Evolutionary conservation across 1,284 basidiomycete genomes (phyloP).

Genomic region (Cryptococcus sp.): DNA sequence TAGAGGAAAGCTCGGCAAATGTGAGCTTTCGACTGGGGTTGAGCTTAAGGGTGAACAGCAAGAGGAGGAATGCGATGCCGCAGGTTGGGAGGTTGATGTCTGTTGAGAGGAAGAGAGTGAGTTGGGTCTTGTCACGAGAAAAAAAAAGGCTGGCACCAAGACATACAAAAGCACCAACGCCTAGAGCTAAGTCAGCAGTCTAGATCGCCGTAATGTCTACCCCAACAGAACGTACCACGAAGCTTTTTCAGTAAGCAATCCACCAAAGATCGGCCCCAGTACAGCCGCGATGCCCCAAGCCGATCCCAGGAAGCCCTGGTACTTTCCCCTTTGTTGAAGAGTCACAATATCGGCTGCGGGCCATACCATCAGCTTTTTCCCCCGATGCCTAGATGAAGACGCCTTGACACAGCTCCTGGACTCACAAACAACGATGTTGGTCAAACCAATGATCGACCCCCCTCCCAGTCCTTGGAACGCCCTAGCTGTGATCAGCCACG

Average conservation of each 20-base stretch:
- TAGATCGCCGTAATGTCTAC: constrained; percentile 1
- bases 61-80: constrained; percentile 60
- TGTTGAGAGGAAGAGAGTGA: neutral
- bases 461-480: constrained; percentile 43
- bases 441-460: constrained; percentile 39
- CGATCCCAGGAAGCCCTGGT: constrained; percentile 48
- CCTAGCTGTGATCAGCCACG: constrained; percentile 37
- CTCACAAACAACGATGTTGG: constrained; percentile 26
- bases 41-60: constrained; percentile 79
- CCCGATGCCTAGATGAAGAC: neutral
- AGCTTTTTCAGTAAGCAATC: constrained; percentile 30
- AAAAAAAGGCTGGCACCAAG: neutral
- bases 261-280: constrained; percentile 51
- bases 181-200: constrained; percentile 19
- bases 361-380: neutral
- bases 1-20: constrained; percentile 25
- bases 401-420: neutral
- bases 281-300: constrained; percentile 51
- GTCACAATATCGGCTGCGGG: constrained; percentile 41
- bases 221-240: constrained; percentile 25
- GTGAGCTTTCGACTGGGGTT: constrained; percentile 52
- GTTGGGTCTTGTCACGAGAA: neutral
- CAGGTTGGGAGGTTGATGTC: constrained; percentile 49
- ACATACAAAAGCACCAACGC: constrained; percentile 49
- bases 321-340: constrained; percentile 46